These are phyloP conservation scores for Alternaria longipes DNA, from an alignment of 2,329 filamentous ascomycete species.

Conservation along the genomic window DNA sequence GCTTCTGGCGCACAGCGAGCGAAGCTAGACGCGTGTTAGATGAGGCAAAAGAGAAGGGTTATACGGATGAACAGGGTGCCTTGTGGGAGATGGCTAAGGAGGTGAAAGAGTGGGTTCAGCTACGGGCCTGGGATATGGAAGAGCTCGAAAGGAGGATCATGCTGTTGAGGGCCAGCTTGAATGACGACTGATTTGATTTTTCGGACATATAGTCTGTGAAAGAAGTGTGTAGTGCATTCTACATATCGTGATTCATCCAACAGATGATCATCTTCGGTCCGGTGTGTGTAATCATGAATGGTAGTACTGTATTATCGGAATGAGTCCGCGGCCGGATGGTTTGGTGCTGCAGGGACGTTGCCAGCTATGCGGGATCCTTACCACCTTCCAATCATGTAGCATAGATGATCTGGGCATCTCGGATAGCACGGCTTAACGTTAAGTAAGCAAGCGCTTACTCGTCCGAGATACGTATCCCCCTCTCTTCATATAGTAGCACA, in stretches of 20 bases:
- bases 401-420: not conserved
- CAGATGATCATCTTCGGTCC: not conserved
- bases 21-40: conserved; percentile 22
- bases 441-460: not conserved
- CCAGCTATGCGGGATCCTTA: not conserved
- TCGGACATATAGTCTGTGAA: not conserved
- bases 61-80: conserved; percentile 5
- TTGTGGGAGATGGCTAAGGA: conserved; percentile 17
- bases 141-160: conserved; percentile 1
- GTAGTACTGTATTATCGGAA: not conserved
- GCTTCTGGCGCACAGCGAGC: conserved; percentile 30
- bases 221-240: not conserved
- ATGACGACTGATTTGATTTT: not conserved
- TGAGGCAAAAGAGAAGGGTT: conserved; percentile 18
- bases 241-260: not conserved
- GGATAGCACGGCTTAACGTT: not conserved
- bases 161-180: conserved; percentile 5
- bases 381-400: not conserved
- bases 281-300: not conserved
- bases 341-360: not conserved
- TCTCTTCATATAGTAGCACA: too few relatives aligned
- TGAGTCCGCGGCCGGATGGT: not conserved
- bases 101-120: conserved; percentile 17
- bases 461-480: not conserved
- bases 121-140: conserved; percentile 12